Conservation (phyloP, 805 yeast genomes). For the Lachancea kluyveri region DNA sequence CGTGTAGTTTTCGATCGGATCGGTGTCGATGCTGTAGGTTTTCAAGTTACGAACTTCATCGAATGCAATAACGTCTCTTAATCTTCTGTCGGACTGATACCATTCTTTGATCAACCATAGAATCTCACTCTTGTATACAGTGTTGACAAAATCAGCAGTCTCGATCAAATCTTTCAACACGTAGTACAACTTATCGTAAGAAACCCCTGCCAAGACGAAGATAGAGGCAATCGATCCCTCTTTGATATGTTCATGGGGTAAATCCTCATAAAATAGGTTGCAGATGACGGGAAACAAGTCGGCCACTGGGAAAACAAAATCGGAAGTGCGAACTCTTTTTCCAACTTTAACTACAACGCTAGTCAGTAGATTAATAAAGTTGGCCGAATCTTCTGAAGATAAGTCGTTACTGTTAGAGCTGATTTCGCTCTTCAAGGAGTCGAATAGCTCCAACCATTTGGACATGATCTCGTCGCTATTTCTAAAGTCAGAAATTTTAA, state of each 20-base stretch:
- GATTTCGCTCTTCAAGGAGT: slow-evolving; percentile 35
- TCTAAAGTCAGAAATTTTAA: slow-evolving; percentile 79
- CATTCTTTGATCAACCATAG: slow-evolving; percentile 56
- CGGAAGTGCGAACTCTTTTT: slow-evolving; percentile 56
- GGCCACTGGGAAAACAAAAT: slow-evolving; percentile 73
- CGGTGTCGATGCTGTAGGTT: slow-evolving; percentile 44
- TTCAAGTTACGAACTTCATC: slow-evolving; percentile 40
- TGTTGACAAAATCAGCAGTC: slow-evolving; percentile 47
- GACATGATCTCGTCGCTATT: slow-evolving; percentile 75
- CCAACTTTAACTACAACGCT: slow-evolving; percentile 46
- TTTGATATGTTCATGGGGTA: slow-evolving; percentile 34
- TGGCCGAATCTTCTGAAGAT: slow-evolving; percentile 24
- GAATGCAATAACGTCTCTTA: slow-evolving; percentile 49
- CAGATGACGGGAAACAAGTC: slow-evolving; percentile 62
- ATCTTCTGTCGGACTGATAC: slow-evolving; percentile 58
- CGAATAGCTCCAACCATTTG: slow-evolving; percentile 73
- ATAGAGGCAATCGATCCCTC: slow-evolving; percentile 55
- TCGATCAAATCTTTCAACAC: slow-evolving; percentile 57
- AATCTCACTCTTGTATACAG: slow-evolving; percentile 52
- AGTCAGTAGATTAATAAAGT: slow-evolving; percentile 34
- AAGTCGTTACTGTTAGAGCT: slow-evolving; percentile 23
- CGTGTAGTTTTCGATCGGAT: slow-evolving; percentile 50
- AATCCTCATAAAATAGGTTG: slow-evolving; percentile 42
- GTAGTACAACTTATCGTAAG: slow-evolving; percentile 60
- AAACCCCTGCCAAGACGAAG: slow-evolving; percentile 57